These are phyloP conservation scores for Komagataella phaffii DNA, from an alignment of 805 yeast genomes.

Conservation along the genomic window DNA sequence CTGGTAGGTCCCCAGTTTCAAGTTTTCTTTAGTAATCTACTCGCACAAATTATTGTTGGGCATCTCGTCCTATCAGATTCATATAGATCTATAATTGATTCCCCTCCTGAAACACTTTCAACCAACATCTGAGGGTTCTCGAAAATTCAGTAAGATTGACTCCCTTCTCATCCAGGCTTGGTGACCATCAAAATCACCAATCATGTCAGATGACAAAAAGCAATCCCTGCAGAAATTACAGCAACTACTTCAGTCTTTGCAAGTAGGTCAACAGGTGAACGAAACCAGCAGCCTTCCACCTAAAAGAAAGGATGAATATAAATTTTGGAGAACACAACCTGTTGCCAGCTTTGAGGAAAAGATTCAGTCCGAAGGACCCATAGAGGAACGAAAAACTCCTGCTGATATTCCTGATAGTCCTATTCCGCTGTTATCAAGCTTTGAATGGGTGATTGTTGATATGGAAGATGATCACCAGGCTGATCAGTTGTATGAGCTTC, in stretches of 20 bases:
- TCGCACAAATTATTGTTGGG: neutral
- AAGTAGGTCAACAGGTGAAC: conserved; percentile 40
- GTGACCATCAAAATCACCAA: neutral
- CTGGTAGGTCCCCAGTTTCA: too few relatives aligned
- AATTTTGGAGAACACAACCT: conserved; percentile 98
- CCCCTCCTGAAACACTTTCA: neutral
- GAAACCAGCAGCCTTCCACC: conserved; percentile 17
- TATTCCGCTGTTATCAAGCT: conserved; percentile 57
- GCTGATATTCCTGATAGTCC: conserved; percentile 64
- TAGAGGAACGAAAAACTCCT: conserved; percentile 53
- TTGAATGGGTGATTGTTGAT: conserved; percentile 84
- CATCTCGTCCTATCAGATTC: neutral
- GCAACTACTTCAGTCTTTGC: conserved; percentile 42
- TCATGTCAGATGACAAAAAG: neutral
- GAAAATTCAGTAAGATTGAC: neutral
- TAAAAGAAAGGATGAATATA: conserved; percentile 76
- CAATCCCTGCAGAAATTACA: conserved; percentile 28
- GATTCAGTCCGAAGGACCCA: conserved; percentile 65
- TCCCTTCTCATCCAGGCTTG: neutral
- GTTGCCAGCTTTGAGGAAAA: conserved; percentile 67
- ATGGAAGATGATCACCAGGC: conserved; percentile 38
- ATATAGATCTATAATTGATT: too few relatives aligned
- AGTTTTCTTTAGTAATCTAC: neutral
- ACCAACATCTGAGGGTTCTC: neutral
- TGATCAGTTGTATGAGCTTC: conserved; percentile 64